A percentile compares a stretch with the other conserved stretches of the same genome.
These are phyloP conservation scores for Lecanicillium sp. DNA, from an alignment of 2,329 filamentous ascomycete species.

Conservation along the genomic window DNA sequence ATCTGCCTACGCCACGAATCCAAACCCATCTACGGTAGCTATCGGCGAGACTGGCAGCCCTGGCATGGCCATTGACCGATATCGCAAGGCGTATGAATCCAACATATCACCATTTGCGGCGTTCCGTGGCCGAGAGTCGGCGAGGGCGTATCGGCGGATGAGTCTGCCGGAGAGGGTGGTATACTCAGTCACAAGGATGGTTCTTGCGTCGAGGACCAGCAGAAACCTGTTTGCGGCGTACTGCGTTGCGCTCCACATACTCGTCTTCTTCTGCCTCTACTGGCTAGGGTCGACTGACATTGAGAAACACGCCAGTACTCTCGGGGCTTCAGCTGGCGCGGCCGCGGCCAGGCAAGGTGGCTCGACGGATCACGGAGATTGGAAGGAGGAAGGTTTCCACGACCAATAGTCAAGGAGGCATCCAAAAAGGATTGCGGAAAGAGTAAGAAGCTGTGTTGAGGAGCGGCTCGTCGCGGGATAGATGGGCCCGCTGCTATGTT, in stretches of 20 bases:
- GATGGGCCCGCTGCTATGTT: no score
- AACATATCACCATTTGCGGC: constrained; percentile 94
- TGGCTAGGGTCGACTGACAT: constrained; percentile 67
- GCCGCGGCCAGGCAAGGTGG: constrained; percentile 35
- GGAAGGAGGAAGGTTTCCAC: constrained; percentile 57
- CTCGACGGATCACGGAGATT: constrained; percentile 40
- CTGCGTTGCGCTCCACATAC: constrained; percentile 77
- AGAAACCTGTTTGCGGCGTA: constrained; percentile 92
- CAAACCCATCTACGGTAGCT: constrained; percentile 66
- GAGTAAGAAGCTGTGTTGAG: no score
- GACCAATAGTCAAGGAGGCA: constrained; percentile 16
- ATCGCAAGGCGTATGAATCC: constrained; percentile 86
- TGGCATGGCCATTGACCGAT: constrained; percentile 70
- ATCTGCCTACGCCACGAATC: constrained; percentile 60
- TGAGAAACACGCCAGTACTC: constrained; percentile 50
- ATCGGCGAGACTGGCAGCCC: constrained; percentile 48
- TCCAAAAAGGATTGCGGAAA: no score
- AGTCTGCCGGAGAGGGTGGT: constrained; percentile 83
- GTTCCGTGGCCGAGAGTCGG: constrained; percentile 88
- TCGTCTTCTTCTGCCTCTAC: constrained; percentile 83
- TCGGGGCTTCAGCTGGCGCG: constrained; percentile 40
- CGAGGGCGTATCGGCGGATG: constrained; percentile 88
- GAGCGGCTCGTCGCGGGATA: no score
- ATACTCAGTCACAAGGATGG: constrained; percentile 83
- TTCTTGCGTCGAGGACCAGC: constrained; percentile 82